Base-by-base conservation (phyloP, 2,329 filamentous ascomycete species). In the Diplodia intermedia region DNA sequence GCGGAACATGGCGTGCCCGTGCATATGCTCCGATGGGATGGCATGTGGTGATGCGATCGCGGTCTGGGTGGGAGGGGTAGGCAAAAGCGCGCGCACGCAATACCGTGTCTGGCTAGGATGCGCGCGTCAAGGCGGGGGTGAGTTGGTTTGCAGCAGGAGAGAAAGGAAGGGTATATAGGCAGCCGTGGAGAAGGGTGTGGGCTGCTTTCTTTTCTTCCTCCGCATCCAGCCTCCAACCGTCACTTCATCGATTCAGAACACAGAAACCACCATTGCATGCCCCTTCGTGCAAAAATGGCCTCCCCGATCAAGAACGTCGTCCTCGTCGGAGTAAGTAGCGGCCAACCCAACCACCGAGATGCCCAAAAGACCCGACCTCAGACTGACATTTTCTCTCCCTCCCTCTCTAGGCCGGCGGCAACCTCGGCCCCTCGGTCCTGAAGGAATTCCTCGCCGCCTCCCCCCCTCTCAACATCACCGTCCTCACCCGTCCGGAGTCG, bases 401-500 rank as follows among this genome's bases (percentile, higher is more conserved):
- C 23, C 14, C 33, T 36, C 33, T 52, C 36, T 38, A 69, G 68
- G 77, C 72, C 68, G 71, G 69, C 23, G 77, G 77, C 33, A 74
- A 69, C 31, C 50, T 78, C 26, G 76, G 77, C 11, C 63, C 73
- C 15, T 69, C 72, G 0, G 73, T 78, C 50, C 57, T 78, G 33
- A 69, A 69, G 1, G 72, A 75, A 20, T 72, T 79, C 20, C 70
- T 77, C n/a, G 69, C 69, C 15, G 69, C 69, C 23, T 26, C 23
- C 20, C 69, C 69, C 15, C 18, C 55, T 7, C 69, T 72, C 47
- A 75, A 72, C 18, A 71, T 77, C n/a, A 75, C 73, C 26, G 74
- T 78, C 47, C 71, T 79, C 43, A 74, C 73, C 47, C 76, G 77
- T 1, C 62, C 73, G 5, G 66, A 68, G 18, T 76, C 75, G 18